Percentiles rank a stretch among this genome's conserved stretches.
Conservation (phyloP, 2,329 filamentous ascomycete species). For the Venturiaceae sp. region DNA sequence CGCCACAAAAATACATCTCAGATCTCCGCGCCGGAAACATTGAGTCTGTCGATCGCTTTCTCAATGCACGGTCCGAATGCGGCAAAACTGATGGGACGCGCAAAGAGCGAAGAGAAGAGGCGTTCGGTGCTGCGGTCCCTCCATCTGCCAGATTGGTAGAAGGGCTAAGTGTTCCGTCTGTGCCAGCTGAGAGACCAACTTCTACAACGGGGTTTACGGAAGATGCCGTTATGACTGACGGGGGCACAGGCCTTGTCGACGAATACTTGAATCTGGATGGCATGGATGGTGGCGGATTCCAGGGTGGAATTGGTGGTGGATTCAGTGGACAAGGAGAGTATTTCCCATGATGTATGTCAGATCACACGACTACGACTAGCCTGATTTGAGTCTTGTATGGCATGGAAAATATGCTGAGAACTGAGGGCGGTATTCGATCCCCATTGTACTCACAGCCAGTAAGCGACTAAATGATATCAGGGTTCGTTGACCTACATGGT, state of each 20-base stretch:
- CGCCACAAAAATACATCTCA: conserved; percentile 15
- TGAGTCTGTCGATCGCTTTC: conserved; percentile 31
- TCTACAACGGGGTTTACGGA: conserved; percentile 3
- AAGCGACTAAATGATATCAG: too few relatives aligned
- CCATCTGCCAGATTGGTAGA: conserved; percentile 26
- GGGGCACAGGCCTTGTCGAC: conserved; percentile 18
- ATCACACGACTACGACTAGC: too few relatives aligned
- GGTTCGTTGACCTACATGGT: too few relatives aligned
- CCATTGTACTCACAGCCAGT: too few relatives aligned
- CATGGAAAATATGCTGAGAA: too few relatives aligned
- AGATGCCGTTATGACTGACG: conserved; percentile 1
- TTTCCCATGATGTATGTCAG: too few relatives aligned
- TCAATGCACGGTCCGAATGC: conserved; percentile 37
- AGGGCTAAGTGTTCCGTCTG: conserved; percentile 24
- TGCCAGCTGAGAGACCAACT: neutral
- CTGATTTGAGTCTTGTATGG: too few relatives aligned
- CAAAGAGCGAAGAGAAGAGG: conserved; percentile 25
- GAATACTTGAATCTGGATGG: conserved; percentile 34
- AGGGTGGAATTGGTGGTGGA: neutral
- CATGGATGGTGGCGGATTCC: conserved; percentile 16
- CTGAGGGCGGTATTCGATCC: too few relatives aligned
- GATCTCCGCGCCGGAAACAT: conserved; percentile 28
- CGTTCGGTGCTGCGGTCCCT: conserved; percentile 32
- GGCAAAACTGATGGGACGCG: conserved; percentile 19
- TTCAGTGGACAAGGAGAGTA: neutral